Evolutionary conservation across 495 filamentous ascomycete genomes (phyloP), one percentile per base, ranked within the genome.

Genomic region (Talaromyces wortmannii): DNA sequence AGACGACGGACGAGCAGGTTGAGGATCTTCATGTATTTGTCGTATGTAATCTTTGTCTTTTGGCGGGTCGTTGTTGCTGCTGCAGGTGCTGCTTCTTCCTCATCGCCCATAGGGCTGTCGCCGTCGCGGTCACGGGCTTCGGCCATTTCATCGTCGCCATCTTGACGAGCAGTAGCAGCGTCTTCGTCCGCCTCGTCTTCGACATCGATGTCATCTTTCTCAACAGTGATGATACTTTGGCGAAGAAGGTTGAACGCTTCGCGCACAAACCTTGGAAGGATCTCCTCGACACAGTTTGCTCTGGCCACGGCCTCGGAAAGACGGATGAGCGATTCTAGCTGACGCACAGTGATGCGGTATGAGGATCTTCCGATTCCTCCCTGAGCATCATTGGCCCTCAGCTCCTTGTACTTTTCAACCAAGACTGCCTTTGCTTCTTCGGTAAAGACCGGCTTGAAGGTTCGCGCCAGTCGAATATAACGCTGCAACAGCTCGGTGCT

Each of bases 191-290:
- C 87, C 4, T 89, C 86, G 30, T 96, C 92, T 12, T 97, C 92
- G 36, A 99, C 88, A 65, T 97, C 94, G 12, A 99, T 86, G 59
- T 99, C 94, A 61, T 99, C 94, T 61, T 96, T 94, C 68, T 99
- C 95, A 15, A 99, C 92, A 13, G 88, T 92, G 61, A 99, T 96
- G 66, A 99, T 97, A 70, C 87, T 91, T 71, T 96, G 91, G 31
- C 90, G 74, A 5, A 99, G 78, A 6, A 99, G 79, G 50, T 92
- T 87, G 64, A 85, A 96, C 3, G 91, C 94, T 67, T 99, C 94
- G 18, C 85, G 80, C 11, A 99, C 94, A 61, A 97, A 92, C 0
- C 81, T 83, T 31, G 87, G 80, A 0, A 83, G 83, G 52, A 99
- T 85, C 59, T 97, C 91, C 63, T 92, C 91, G 31, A 97, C 89